phyloP scores from a whole-genome alignment of 1,284 basidiomycete species.

The Ceratobasidium sp. region DNA sequence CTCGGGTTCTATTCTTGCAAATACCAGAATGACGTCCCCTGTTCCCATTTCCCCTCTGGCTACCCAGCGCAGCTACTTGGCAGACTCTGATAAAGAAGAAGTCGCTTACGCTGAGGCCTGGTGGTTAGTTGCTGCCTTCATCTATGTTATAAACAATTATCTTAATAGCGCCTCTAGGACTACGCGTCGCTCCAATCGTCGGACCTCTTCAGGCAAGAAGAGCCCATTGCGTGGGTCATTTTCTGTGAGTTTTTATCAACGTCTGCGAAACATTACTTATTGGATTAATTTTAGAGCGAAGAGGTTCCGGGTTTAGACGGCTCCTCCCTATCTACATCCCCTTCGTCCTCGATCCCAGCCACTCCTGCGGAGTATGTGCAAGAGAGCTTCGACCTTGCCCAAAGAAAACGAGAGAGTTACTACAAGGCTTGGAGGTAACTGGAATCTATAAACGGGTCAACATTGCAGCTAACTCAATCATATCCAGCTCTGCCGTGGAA shows the following conservation, averaged over 20 bases:
- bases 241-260: slow-evolving; percentile 15
- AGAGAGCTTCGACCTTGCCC: slow-evolving; percentile 18
- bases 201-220: slow-evolving; percentile 11
- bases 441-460: no score
- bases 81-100: slow-evolving; percentile 29
- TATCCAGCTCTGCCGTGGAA: slow-evolving; percentile 14
- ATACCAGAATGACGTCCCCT: slow-evolving; percentile 31
- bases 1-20: not conserved
- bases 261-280: not conserved
- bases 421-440: slow-evolving; percentile 29
- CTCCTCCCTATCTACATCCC: slow-evolving; percentile 2
- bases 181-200: slow-evolving; percentile 2
- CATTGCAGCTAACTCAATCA: not conserved
- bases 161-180: slow-evolving; percentile 12
- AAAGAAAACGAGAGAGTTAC: slow-evolving; percentile 27
- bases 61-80: slow-evolving; percentile 32
- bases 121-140: slow-evolving; percentile 20
- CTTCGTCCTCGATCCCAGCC: slow-evolving; percentile 6
- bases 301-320: slow-evolving; percentile 13
- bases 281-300: slow-evolving; percentile 17
- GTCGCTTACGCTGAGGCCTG: slow-evolving; percentile 32
- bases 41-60: slow-evolving; percentile 25
- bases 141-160: not conserved
- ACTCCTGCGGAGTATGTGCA: slow-evolving; percentile 38
- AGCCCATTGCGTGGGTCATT: slow-evolving; percentile 20